Conservation (phyloP, 345 rosid species). For the Eucalyptus cloeziana region DNA sequence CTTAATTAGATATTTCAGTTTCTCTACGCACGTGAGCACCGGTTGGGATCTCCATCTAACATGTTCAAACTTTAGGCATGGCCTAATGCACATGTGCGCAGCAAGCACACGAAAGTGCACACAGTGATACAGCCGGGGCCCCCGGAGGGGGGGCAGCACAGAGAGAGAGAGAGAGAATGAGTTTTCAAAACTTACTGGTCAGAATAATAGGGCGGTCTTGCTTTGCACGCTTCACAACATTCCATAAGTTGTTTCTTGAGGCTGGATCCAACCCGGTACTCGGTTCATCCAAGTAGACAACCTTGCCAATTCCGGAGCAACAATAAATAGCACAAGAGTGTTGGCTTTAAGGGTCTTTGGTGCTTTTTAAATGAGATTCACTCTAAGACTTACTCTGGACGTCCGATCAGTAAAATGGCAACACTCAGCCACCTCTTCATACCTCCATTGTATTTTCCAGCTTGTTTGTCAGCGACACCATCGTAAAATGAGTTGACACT, state of each 20-base stretch:
- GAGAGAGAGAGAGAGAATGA: background rate
- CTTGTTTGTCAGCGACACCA: too few relatives aligned
- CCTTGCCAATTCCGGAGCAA: too few relatives aligned
- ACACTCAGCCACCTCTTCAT: too few relatives aligned
- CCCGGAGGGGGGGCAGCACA: background rate
- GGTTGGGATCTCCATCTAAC: background rate
- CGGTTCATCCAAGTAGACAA: slow-evolving; percentile 64
- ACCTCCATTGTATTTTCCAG: too few relatives aligned
- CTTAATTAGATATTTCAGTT: background rate
- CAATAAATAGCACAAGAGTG: too few relatives aligned
- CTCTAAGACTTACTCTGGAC: too few relatives aligned
- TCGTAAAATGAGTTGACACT: too few relatives aligned
- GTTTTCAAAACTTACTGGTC: slow-evolving; percentile 35
- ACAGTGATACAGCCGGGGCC: background rate
- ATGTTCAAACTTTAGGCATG: background rate
- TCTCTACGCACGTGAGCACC: background rate
- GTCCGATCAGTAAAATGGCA: too few relatives aligned
- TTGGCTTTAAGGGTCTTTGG: too few relatives aligned
- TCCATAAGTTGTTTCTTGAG: slow-evolving; percentile 82
- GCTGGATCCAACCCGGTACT: slow-evolving; percentile 98
- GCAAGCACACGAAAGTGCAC: background rate
- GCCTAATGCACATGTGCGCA: background rate
- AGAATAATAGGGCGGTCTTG: slow-evolving; percentile 68
- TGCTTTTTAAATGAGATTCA: too few relatives aligned
- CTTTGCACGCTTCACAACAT: slow-evolving; percentile 74